A percentile compares a stretch with the other conserved stretches of the same genome.
Evolutionary conservation across 2,329 filamentous ascomycete species (phyloP).

Genomic region (Rutstroemia sp.): DNA sequence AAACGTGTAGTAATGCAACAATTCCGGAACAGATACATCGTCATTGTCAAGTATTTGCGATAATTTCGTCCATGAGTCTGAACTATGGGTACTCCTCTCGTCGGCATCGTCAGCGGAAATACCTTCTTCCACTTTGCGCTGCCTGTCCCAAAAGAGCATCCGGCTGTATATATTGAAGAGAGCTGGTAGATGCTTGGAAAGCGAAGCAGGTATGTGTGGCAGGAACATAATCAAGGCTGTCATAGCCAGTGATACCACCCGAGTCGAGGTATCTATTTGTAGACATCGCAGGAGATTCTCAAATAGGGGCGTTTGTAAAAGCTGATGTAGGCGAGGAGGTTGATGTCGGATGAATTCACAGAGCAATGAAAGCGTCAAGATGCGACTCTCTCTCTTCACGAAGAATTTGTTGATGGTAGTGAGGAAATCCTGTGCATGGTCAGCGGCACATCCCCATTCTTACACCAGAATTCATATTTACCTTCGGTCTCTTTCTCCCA

Average conservation of each 20-base stretch:
- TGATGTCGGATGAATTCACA: conserved; percentile 67
- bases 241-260: conserved; percentile 66
- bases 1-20: conserved; percentile 72
- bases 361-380: conserved; percentile 58
- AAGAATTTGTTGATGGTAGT: conserved; percentile 58
- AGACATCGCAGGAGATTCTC: conserved; percentile 65
- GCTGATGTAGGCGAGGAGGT: conserved; percentile 68
- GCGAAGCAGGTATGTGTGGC: conserved; percentile 68
- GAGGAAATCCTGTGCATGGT: conserved; percentile 52
- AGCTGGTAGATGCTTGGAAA: conserved; percentile 60
- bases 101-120: conserved; percentile 10
- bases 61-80: conserved; percentile 56
- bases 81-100: conserved; percentile 32
- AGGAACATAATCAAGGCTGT: conserved; percentile 74
- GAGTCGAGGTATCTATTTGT: conserved; percentile 70
- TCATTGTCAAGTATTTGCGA: conserved; percentile 54
- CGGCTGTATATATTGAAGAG: conserved; percentile 78
- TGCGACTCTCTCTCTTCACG: conserved; percentile 54
- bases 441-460: conserved; percentile 9
- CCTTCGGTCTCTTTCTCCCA: conserved; percentile 63
- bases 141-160: conserved; percentile 66
- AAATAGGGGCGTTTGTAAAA: conserved; percentile 66
- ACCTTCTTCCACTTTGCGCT: conserved; percentile 17
- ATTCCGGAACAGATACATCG: conserved; percentile 55
- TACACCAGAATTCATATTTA: conserved; percentile 21